Evolutionary conservation across 2,329 filamentous ascomycete species (phyloP), one percentile per base, ranked within the genome.

Genomic region (Fusarium camptoceras): DNA sequence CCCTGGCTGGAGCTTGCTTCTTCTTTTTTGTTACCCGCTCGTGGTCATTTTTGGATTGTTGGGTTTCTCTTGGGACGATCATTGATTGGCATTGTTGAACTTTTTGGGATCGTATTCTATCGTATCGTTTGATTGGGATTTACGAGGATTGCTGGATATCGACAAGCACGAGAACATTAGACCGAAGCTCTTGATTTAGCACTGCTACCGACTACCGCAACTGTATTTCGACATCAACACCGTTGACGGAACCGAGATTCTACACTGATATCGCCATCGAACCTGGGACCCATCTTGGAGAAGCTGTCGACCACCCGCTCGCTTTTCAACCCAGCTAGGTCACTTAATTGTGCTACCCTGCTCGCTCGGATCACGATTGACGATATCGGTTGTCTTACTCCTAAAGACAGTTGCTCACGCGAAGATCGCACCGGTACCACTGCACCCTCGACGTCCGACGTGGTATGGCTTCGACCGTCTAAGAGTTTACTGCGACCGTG

Each of bases 401-500:
- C 28, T 46, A 30, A 55, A 72, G 55, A 72, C 60, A 49, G 37
- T 30, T 27, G 24, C 22, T 49, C 41, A 64, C 59, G 54, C 66
- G 59, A 61, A 55, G 47, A 42, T 50, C 42, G 46, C 57, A 48
- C 56, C 53, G 30, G 62, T 71, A 59, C 60, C 62, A 74, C 71
- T 46, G 28, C 56, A 44, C 43, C 43, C 34, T 60, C 41, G 27
- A 70, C 46, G 49, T 64, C 53, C 59, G 51, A 62, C 61, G 60
- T 75, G 73, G 71, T 71, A 76, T 75, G 73, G 66, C 68, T 68
- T 72, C 53, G 64, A 55, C 50, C 41, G 51, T 59, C 56, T 75
- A 54, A 75, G 65, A 66, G 59, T 47, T 44, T 58, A 57, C 47
- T 22, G 70, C 34, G 49, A 49, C 47, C 55, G 61, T 74, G 65